These are phyloP conservation scores for Boletus subparvulus DNA, from an alignment of 768 basidiomycete genomes.

Conservation along the genomic window DNA sequence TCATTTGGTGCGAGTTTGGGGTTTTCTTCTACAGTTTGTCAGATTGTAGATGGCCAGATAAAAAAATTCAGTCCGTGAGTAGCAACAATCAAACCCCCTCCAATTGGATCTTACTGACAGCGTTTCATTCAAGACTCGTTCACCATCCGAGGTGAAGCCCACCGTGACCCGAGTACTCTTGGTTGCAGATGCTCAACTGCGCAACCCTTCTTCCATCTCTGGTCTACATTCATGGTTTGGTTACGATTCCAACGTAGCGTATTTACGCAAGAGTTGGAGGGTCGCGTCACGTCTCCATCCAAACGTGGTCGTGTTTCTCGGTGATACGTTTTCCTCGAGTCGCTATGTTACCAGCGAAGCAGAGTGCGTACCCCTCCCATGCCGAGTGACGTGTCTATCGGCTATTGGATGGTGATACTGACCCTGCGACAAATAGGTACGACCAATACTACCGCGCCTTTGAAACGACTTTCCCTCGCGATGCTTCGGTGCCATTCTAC, in stretches of 20 bases:
- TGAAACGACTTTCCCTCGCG: slow-evolving; percentile 54
- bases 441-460: slow-evolving; percentile 58
- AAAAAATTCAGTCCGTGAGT: slow-evolving; percentile 30
- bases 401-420: background rate
- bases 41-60: slow-evolving; percentile 59
- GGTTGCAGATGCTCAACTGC: slow-evolving; percentile 68
- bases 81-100: background rate
- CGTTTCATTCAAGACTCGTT: slow-evolving; percentile 11
- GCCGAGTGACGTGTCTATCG: background rate
- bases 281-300: slow-evolving; percentile 56
- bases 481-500: slow-evolving; percentile 43
- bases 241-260: slow-evolving; percentile 50
- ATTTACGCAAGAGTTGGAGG: slow-evolving; percentile 71
- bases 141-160: slow-evolving; percentile 22
- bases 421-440: slow-evolving; percentile 47
- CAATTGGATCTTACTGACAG: slow-evolving; percentile 1
- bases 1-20: slow-evolving; percentile 68
- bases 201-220: slow-evolving; percentile 33
- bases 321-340: slow-evolving; percentile 73
- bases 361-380: slow-evolving; percentile 51
- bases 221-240: slow-evolving; percentile 39
- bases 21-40: slow-evolving; percentile 58
- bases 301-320: slow-evolving; percentile 69
- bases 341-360: slow-evolving; percentile 48
- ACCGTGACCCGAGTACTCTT: slow-evolving; percentile 56